phyloP scores from a whole-genome alignment of 2,329 filamentous ascomycete genomes.

The Fusarium cicatricum region DNA sequence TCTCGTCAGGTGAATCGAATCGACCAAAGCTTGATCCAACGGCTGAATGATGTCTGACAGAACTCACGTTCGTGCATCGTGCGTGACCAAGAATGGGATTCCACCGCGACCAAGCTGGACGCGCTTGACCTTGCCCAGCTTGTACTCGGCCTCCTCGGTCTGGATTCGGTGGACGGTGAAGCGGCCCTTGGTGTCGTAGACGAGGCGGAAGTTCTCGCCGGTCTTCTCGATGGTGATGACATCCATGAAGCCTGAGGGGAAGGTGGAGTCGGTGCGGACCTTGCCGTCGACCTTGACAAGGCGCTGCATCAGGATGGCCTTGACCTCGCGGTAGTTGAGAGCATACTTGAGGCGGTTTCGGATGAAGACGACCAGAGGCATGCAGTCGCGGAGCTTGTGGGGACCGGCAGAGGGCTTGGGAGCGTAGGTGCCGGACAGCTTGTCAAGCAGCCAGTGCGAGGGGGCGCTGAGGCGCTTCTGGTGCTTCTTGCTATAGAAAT shows the following conservation, averaged over 20 bases:
- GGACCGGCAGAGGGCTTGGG: constrained; percentile 81
- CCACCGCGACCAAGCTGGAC: constrained; percentile 99
- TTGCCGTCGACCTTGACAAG: constrained; percentile 99
- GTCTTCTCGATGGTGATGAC: constrained; percentile 99
- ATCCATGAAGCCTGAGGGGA: constrained; percentile 99
- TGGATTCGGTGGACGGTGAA: constrained; percentile 99
- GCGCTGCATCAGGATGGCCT: constrained; percentile 98
- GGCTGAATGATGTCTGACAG: constrained; percentile 98
- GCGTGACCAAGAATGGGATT: constrained; percentile 99
- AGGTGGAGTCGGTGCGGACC: constrained; percentile 98
- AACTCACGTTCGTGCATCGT: constrained; percentile 99
- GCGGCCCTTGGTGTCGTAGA: constrained; percentile 99
- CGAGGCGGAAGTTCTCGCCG: constrained; percentile 99
- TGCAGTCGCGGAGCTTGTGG: constrained; percentile 99
- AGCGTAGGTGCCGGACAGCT: constrained; percentile 91
- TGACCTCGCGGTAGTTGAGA: constrained; percentile 97
- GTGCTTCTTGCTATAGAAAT: constrained; percentile 86
- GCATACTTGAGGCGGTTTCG: constrained; percentile 98
- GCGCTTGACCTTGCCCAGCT: constrained; percentile 99
- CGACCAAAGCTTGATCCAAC: constrained; percentile 99
- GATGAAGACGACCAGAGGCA: constrained; percentile 99
- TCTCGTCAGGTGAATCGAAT: constrained; percentile 53
- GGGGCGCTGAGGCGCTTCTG: constrained; percentile 99
- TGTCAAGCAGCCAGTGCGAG: constrained; percentile 99
- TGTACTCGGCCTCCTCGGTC: constrained; percentile 98